A percentile compares a stretch with the other conserved stretches of the same genome.
phyloP scores from a whole-genome alignment of 179 eudicot species.

The Beta macrorhiza region DNA sequence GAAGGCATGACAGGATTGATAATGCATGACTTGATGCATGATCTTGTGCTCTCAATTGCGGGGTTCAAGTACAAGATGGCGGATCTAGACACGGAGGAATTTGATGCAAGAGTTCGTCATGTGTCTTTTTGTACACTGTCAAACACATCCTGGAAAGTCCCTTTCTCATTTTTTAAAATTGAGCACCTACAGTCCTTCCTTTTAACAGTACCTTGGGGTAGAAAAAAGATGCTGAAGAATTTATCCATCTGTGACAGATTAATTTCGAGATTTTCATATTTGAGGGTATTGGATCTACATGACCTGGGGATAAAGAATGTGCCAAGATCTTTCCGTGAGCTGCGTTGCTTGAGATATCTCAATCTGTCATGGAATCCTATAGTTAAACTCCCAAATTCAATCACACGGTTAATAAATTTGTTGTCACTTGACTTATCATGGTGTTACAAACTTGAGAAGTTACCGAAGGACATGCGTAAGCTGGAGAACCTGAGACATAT shows the following conservation, averaged over 20 bases:
- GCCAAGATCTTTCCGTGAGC: background rate
- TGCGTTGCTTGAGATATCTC: slow-evolving; percentile 10
- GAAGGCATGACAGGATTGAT: too few relatives aligned
- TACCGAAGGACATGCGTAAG: slow-evolving; percentile 8
- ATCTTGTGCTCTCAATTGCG: background rate
- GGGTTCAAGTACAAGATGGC: slow-evolving; percentile 14
- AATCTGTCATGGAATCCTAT: background rate
- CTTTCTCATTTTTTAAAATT: background rate
- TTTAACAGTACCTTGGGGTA: background rate
- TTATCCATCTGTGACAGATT: background rate
- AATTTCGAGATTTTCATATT: background rate
- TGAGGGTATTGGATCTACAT: slow-evolving; percentile 4
- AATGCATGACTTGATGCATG: slow-evolving; percentile 16
- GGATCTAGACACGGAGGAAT: background rate
- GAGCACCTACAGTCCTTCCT: background rate
- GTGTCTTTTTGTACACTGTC: background rate
- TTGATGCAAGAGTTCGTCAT: slow-evolving; percentile 17
- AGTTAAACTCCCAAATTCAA: background rate
- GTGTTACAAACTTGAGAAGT: background rate
- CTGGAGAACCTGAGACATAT: slow-evolving; percentile 10
- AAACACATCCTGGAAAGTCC: background rate
- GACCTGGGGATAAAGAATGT: background rate
- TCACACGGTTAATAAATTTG: background rate
- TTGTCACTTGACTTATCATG: background rate
- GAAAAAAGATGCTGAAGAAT: background rate